Base-by-base conservation (phyloP, 768 basidiomycete species). In the Mycena metata region DNA sequence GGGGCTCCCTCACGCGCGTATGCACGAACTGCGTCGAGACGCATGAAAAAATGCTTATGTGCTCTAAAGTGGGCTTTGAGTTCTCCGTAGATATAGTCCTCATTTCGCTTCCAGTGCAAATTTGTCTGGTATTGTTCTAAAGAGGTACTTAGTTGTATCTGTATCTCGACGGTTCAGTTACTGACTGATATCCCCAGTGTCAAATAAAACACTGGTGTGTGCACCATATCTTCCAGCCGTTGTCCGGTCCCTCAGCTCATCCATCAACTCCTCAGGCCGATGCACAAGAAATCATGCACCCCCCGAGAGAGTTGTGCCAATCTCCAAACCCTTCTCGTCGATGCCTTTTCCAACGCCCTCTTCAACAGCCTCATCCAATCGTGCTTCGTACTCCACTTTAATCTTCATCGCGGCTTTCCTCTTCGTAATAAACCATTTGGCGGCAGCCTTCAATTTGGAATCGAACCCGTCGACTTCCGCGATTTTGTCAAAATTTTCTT, bases 91-190 rank as follows among this genome's bases (percentile, higher is more conserved):
- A n/a, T n/a, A n/a, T n/a, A n/a, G n/a, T 23, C 13, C 21, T 7
- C 6, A 21, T n/a, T 7, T 16, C 21, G n/a, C n/a, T n/a, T n/a
- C 19, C 54, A 64, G 62, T 64, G 62, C 39, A 64, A 64, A 16
- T 11, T 33, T 3, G 43, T 41, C 9, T 64, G 30, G n/a, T 64
- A 64, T 19, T 64, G 62, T 21, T 64, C 62, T n/a, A 46, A 64
- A 33, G 43, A 56, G 35, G 62, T 64, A 24, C 16, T 33, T 39
- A n/a, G 1, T 50, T 10, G 5, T 23, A 10, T 30, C 39, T 47
- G 6, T 10, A 12, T 2, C 12, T 30, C 17, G 30, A 9, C 10
- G 10, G 17, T 19, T 15, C 50, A 36, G 36, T 35, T 8, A 12
- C 33, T 49, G 35, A 60, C 36, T 19, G 15, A n/a, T 10, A 47